Evolutionary conservation across 2,329 filamentous ascomycete species (phyloP).

Genomic region (Zasmidium cellare): DNA sequence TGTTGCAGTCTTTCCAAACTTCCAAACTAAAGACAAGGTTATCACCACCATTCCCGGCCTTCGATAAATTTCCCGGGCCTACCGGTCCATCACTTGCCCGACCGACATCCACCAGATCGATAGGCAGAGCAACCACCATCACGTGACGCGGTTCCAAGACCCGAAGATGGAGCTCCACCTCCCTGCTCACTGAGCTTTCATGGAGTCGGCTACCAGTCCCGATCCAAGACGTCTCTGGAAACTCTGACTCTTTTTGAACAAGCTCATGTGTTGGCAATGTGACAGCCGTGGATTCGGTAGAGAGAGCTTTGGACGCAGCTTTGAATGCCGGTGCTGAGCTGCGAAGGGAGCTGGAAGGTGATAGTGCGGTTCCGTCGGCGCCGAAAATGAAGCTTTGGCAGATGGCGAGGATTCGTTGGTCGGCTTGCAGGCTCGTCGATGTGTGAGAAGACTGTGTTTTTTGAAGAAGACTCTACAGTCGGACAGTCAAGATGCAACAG

Average conservation of each 20-base stretch:
- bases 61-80: background rate
- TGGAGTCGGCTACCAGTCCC: background rate
- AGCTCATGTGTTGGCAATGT: background rate
- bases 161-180: background rate
- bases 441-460: no score
- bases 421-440: no score
- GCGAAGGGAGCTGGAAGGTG: no score
- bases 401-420: no score
- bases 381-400: no score
- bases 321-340: background rate
- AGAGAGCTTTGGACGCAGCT: background rate
- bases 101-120: background rate
- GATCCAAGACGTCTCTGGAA: background rate
- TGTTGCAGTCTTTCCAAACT: background rate
- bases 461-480: background rate
- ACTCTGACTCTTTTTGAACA: background rate
- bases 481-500: background rate
- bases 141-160: background rate
- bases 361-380: no score
- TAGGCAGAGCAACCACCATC: background rate
- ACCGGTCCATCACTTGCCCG: background rate
- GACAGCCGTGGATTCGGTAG: background rate
- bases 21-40: background rate
- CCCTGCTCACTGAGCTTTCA: background rate
- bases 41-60: no score